Evolutionary conservation across 768 basidiomycete species (phyloP).

Genomic region (Sarcodon aspratus): DNA sequence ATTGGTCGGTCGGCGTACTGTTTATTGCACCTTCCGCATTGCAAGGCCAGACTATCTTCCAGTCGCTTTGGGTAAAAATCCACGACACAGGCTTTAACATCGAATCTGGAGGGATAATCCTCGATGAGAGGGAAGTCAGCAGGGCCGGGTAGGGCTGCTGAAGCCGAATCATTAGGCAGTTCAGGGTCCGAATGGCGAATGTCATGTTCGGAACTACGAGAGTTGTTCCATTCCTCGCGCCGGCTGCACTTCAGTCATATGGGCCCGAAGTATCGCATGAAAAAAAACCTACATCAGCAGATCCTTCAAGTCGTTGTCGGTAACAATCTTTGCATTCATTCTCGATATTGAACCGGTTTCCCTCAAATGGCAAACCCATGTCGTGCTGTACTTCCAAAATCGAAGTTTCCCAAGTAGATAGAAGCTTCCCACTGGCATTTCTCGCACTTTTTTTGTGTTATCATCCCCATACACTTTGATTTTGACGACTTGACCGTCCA

Average conservation of each 20-base stretch:
- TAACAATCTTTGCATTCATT: too few species aligned
- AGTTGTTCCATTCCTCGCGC: neutral
- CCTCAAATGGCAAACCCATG: slow-evolving; percentile 30
- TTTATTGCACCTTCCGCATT: slow-evolving; percentile 41
- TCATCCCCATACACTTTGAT: slow-evolving; percentile 33
- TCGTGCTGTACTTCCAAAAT: slow-evolving; percentile 22
- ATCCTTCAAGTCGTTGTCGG: too few species aligned
- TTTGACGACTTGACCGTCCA: slow-evolving; percentile 40
- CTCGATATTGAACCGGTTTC: slow-evolving; percentile 13
- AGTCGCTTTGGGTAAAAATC: slow-evolving; percentile 47
- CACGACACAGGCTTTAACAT: slow-evolving; percentile 34
- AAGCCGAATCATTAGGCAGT: slow-evolving; percentile 4
- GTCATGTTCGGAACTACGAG: neutral
- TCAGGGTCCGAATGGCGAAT: neutral
- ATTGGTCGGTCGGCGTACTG: slow-evolving; percentile 25
- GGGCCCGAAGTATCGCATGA: slow-evolving; percentile 27
- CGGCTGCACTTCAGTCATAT: neutral
- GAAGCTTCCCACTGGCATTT: slow-evolving; percentile 27
- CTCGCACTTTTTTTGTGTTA: slow-evolving; percentile 29
- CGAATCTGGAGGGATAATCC: slow-evolving; percentile 26
- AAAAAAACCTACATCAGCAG: slow-evolving; percentile 8
- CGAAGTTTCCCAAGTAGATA: slow-evolving; percentile 42
- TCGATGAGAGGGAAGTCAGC: slow-evolving; percentile 24
- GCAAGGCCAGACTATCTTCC: slow-evolving; percentile 32
- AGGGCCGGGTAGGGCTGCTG: slow-evolving; percentile 1